Base-by-base conservation (phyloP, 2,329 filamentous ascomycete genomes). In the Ophiobolus disseminans region DNA sequence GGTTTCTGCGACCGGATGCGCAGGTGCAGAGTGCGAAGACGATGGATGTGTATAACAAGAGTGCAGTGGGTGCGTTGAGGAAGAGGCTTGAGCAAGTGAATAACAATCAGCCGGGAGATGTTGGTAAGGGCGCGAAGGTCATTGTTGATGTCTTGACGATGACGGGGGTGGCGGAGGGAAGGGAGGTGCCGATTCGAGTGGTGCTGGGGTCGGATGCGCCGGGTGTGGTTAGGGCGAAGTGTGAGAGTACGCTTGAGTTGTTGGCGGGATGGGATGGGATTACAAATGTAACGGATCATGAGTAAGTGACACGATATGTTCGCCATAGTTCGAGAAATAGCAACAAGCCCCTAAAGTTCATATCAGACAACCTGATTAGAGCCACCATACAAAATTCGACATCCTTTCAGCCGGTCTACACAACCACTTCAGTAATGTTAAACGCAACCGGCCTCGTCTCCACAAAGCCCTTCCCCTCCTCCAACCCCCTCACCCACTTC, bases 61-160 rank as follows among this genome's bases (percentile, higher is more conserved):
- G 73, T 0, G 57, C 73, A 2, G 70, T 72, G 5, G 75, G 63
- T 6, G 39, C 62, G 22, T 26, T 67, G 14, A 62, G 76, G 41
- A 62, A 53, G 14, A 32, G 45, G 2, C 50, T 82, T 23, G 63
- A 66, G 3, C 32, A 35, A 2, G 66, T 68, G 9, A 69, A 84
- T 50, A 73, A 78, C 13, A 76, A 78, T 0, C 82, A 86, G 69
- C 76, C 73, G 0, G 84, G 84, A 0, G 82, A 86, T 59, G 75
- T 82, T 3, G 68, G 66, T 14, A 85, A 85, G 72, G 84, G 79
- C 0, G 70, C 73, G 6, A 74, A 69, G 46, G 75, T 82, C 1
- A 72, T 84, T 21, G 75, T 86, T 4, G 83, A 87, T 54, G 72
- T 83, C 11, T 55, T 87, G 55, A 84, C 80, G 6, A 72, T 72